Percentiles rank a stretch among this genome's conserved stretches.
Evolutionary conservation across 345 rosid species (phyloP).

Genomic region (Dimocarpus longan): DNA sequence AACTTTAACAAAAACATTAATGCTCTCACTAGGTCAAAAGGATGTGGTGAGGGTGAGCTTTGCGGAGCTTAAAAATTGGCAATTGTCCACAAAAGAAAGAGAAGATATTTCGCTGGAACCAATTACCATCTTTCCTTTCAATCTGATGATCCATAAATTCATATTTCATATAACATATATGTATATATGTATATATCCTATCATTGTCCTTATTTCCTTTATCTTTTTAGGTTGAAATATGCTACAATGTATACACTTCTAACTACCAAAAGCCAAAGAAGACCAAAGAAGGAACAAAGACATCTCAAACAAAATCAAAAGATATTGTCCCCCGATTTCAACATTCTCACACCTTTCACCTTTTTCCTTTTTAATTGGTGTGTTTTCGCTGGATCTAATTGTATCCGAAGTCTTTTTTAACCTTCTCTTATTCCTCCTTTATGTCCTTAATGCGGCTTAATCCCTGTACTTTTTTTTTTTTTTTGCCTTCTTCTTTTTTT

Average conservation of each 20-base stretch:
- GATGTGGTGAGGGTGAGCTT: constrained; percentile 27
- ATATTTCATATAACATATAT: too few relatives aligned
- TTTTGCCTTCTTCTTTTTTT: constrained; percentile 13
- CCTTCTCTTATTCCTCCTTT: constrained; percentile 29
- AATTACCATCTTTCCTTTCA: constrained; percentile 5
- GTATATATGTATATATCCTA: constrained; percentile 4
- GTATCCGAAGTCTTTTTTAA: constrained; percentile 32
- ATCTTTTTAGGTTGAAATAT: constrained; percentile 33
- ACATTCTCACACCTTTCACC: constrained; percentile 32
- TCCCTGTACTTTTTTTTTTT: constrained; percentile 20
- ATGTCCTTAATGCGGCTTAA: constrained; percentile 23
- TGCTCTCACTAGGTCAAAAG: constrained; percentile 31
- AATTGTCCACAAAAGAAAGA: constrained; percentile 21
- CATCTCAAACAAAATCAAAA: constrained; percentile 42
- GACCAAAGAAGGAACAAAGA: constrained; percentile 28
- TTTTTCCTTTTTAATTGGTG: constrained; percentile 19
- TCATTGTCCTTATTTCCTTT: constrained; percentile 19
- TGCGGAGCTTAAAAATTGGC: constrained; percentile 26
- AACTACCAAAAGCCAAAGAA: constrained; percentile 33
- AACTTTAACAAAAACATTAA: constrained; percentile 10
- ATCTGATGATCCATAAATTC: too few relatives aligned
- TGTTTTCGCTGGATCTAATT: constrained; percentile 39
- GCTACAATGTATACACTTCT: constrained; percentile 21
- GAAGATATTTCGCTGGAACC: constrained; percentile 27
- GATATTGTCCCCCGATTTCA: constrained; percentile 45